Evolutionary conservation across 768 basidiomycete genomes (phyloP).

Genomic region (Hygrocybe coccinea): DNA sequence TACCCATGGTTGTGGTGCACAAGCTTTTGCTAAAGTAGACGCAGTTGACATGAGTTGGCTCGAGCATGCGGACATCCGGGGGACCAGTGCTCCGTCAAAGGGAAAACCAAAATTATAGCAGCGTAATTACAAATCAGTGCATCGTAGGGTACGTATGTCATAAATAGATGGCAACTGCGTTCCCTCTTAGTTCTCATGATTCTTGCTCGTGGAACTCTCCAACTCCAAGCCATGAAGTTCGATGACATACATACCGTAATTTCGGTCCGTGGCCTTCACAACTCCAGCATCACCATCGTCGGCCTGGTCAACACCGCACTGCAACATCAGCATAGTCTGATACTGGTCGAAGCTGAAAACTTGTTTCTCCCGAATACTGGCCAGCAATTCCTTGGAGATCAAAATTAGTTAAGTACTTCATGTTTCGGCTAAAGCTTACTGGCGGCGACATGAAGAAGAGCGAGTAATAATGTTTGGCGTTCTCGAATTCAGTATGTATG

Average conservation of each 20-base stretch:
- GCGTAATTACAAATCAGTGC: not conserved
- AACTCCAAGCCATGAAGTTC: conserved; percentile 82
- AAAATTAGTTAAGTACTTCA: not conserved
- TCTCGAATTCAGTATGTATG: conserved; percentile 60
- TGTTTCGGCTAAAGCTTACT: conserved; percentile 39
- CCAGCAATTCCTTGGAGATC: conserved; percentile 63
- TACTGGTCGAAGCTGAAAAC: conserved; percentile 88
- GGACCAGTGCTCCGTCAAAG: conserved; percentile 1
- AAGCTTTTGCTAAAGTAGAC: conserved; percentile 28
- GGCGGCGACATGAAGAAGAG: conserved; percentile 71
- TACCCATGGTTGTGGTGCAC: conserved; percentile 17
- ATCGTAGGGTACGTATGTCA: not conserved
- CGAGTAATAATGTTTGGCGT: conserved; percentile 75
- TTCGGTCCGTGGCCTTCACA: conserved; percentile 55
- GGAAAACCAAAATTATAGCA: conserved; percentile 4
- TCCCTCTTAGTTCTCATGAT: not conserved
- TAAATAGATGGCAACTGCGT: conserved; percentile 6
- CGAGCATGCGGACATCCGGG: conserved; percentile 12
- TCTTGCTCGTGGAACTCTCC: conserved; percentile 23
- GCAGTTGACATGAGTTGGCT: conserved; percentile 35
- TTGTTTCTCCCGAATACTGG: conserved; percentile 56
- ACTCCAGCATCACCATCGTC: conserved; percentile 46
- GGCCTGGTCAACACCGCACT: conserved; percentile 76
- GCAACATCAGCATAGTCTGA: conserved; percentile 82
- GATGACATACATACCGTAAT: conserved; percentile 84